phyloP scores from a whole-genome alignment of 305 asterid genomes.

The Fraxinus angustifolia region DNA sequence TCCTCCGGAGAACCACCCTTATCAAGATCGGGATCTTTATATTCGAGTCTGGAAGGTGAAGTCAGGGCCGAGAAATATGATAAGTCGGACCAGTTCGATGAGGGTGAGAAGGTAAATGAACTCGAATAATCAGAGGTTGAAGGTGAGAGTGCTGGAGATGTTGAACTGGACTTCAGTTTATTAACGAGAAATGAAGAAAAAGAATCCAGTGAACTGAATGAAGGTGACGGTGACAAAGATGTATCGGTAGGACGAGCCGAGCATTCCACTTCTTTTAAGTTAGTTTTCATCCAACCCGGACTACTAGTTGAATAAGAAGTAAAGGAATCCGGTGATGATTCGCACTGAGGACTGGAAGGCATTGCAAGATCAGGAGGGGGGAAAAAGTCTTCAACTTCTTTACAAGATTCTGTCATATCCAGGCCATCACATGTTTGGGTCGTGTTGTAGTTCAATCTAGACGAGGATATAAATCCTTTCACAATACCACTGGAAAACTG shows the following conservation, averaged over 20 bases:
- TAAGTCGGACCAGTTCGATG: slow-evolving; percentile 55
- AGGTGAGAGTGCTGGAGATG: slow-evolving; percentile 53
- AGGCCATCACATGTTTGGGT: slow-evolving; percentile 23
- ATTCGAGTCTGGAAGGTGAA: slow-evolving; percentile 37
- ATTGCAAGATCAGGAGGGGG: slow-evolving; percentile 33
- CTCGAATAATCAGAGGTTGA: slow-evolving; percentile 51
- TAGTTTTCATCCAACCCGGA: slow-evolving; percentile 28
- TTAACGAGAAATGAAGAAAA: slow-evolving; percentile 31
- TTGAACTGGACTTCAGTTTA: slow-evolving; percentile 30
- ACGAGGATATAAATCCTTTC: slow-evolving; percentile 39
- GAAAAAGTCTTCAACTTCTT: slow-evolving; percentile 26
- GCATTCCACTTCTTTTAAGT: slow-evolving; percentile 27
- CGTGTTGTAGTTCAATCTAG: slow-evolving; percentile 31
- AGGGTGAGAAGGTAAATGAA: slow-evolving; percentile 49
- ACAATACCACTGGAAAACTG: slow-evolving; percentile 34
- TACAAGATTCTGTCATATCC: slow-evolving; percentile 28
- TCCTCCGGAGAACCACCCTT: slow-evolving; percentile 28
- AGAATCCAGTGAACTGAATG: slow-evolving; percentile 42
- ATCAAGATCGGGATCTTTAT: slow-evolving; percentile 24
- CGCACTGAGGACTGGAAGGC: slow-evolving; percentile 31
- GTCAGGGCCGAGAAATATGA: slow-evolving; percentile 44
- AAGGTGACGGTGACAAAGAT: slow-evolving; percentile 35
- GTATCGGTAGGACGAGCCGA: slow-evolving; percentile 28
- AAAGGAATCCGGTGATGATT: slow-evolving; percentile 32
- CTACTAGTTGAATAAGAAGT: slow-evolving; percentile 35